These are phyloP conservation scores for Crotalaria pallida DNA, from an alignment of 306 rosid genomes.

Conservation along the genomic window DNA sequence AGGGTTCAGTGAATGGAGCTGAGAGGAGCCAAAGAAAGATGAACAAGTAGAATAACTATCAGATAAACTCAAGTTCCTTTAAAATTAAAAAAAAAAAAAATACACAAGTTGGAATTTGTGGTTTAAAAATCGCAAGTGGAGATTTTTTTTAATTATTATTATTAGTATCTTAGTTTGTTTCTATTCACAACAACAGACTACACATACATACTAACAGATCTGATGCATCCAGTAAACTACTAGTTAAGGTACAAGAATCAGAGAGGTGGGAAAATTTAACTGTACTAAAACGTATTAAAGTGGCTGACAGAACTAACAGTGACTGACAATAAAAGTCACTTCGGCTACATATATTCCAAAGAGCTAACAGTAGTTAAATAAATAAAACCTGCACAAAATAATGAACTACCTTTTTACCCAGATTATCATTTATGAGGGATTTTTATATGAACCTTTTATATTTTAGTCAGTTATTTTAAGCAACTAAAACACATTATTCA, in stretches of 20 bases:
- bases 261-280: constrained; percentile 24
- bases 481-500: too few species aligned
- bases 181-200: not conserved
- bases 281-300: constrained; percentile 35
- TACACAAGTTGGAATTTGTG: not conserved
- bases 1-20: constrained; percentile 25
- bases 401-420: constrained; percentile 2
- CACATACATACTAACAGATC: not conserved
- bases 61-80: constrained; percentile 4
- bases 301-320: constrained; percentile 31
- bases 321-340: constrained; percentile 45
- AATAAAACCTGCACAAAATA: not conserved
- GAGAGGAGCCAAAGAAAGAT: constrained; percentile 8
- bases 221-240: constrained; percentile 37
- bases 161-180: not conserved
- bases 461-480: too few species aligned
- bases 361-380: constrained; percentile 18
- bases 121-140: not conserved
- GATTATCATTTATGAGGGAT: not conserved
- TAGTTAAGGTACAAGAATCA: constrained; percentile 28
- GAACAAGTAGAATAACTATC: not conserved
- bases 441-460: not conserved
- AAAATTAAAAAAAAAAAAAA: too few species aligned
- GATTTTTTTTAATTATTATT: not conserved
- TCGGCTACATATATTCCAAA: constrained; percentile 36